A percentile compares a stretch with the other conserved stretches of the same genome.
These are phyloP conservation scores for Xylariaceae sp. DNA, from an alignment of 2,329 filamentous ascomycete genomes.

Conservation along the genomic window DNA sequence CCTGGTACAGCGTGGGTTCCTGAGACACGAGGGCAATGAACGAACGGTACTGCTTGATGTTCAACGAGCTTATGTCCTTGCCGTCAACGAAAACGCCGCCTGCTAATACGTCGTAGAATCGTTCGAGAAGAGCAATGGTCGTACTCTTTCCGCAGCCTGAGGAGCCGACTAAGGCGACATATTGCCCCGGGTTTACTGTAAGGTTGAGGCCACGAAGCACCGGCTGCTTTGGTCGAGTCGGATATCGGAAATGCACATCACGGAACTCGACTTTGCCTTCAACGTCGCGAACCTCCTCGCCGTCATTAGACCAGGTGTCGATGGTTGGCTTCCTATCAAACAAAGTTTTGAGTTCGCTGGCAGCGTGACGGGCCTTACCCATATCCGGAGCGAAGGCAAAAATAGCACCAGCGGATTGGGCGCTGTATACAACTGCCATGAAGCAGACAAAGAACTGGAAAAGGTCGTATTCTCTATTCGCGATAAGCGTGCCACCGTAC, in stretches of 20 bases:
- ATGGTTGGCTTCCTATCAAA: constrained; percentile 80
- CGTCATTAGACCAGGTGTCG: constrained; percentile 73
- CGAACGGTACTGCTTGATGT: constrained; percentile 80
- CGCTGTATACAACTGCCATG: constrained; percentile 80
- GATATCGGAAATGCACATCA: constrained; percentile 91
- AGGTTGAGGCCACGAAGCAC: constrained; percentile 82
- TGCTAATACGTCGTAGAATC: constrained; percentile 85
- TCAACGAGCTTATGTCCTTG: constrained; percentile 73
- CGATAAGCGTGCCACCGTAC: constrained; percentile 80
- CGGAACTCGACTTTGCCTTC: constrained; percentile 84
- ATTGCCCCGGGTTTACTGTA: constrained; percentile 70
- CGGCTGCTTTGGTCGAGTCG: constrained; percentile 85
- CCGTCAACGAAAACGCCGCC: constrained; percentile 81
- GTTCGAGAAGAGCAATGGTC: constrained; percentile 84
- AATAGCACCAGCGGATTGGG: constrained; percentile 83
- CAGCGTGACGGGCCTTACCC: constrained; percentile 86
- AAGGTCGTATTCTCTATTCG: constrained; percentile 63
- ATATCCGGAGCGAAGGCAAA: constrained; percentile 91
- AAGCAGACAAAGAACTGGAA: constrained; percentile 95
- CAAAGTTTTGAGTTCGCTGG: constrained; percentile 72
- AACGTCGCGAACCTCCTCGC: constrained; percentile 57
- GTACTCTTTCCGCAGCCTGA: constrained; percentile 94
- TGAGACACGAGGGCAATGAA: constrained; percentile 86
- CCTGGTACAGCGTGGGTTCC: constrained; percentile 92
- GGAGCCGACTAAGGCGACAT: constrained; percentile 86